These are phyloP conservation scores for Schrenkiella parvula DNA, from an alignment of 345 rosid genomes.

Conservation along the genomic window DNA sequence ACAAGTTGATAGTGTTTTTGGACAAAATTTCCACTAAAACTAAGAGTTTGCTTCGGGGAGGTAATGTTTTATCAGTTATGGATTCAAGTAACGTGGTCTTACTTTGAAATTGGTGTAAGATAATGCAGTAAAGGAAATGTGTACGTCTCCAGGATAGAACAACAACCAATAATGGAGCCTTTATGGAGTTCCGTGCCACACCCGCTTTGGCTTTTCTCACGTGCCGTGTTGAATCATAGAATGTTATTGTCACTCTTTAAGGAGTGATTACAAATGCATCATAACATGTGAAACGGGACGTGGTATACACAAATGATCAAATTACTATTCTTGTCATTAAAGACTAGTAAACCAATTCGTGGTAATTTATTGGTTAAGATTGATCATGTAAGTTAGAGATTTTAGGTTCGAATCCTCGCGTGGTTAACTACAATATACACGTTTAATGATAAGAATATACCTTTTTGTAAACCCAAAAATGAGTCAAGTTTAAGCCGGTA, in stretches of 20 bases:
- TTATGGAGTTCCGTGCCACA: conserved; percentile 45
- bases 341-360: not conserved
- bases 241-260: not conserved
- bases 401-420: no score
- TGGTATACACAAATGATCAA: no score
- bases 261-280: not conserved
- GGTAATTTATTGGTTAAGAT: not conserved
- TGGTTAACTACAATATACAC: no score
- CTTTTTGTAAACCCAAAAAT: not conserved
- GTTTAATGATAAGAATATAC: not conserved
- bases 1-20: not conserved
- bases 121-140: not conserved
- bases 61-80: not conserved
- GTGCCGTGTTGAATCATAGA: not conserved
- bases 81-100: not conserved
- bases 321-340: no score
- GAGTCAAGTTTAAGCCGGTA: not conserved
- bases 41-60: not conserved
- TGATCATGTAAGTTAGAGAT: not conserved
- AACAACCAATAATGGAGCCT: conserved; percentile 33
- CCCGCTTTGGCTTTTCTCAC: not conserved
- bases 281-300: not conserved
- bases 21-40: not conserved
- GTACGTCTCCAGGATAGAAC: conserved; percentile 8
- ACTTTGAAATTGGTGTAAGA: not conserved